These are phyloP conservation scores for Sugiyamaella xylanicola DNA, from an alignment of 1,139 yeast genomes.

Conservation along the genomic window DNA sequence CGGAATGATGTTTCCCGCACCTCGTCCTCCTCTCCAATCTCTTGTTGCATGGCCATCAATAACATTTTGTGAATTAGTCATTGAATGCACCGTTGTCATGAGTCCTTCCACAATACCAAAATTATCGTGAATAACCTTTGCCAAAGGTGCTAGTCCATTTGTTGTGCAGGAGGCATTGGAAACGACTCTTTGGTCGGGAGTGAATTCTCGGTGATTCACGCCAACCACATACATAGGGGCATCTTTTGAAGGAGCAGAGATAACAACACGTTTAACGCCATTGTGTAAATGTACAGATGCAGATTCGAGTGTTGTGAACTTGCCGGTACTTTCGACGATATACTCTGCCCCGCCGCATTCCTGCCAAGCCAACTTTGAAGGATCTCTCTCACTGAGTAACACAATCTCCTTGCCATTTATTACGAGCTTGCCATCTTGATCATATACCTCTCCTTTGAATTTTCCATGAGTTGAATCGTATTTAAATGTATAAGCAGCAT, in stretches of 20 bases:
- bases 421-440: constrained; percentile 57
- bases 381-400: constrained; percentile 77
- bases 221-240: constrained; percentile 90
- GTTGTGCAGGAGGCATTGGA: constrained; percentile 90
- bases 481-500: constrained; percentile 85
- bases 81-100: constrained; percentile 88
- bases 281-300: constrained; percentile 79
- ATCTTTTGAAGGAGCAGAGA: constrained; percentile 84
- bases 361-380: constrained; percentile 72
- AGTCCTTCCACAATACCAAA: constrained; percentile 83
- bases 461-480: constrained; percentile 84
- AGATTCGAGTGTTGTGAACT: constrained; percentile 75
- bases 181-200: constrained; percentile 65
- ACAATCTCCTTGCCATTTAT: constrained; percentile 67
- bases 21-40: constrained; percentile 95
- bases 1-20: constrained; percentile 87
- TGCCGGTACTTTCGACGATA: constrained; percentile 87
- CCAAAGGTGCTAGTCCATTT: constrained; percentile 85
- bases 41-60: constrained; percentile 90
- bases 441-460: constrained; percentile 65
- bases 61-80: constrained; percentile 87
- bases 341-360: constrained; percentile 70
- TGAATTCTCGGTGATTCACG: constrained; percentile 74
- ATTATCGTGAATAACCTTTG: constrained; percentile 75
- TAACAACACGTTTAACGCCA: constrained; percentile 86